These are phyloP conservation scores for Kalmusia sp. DNA, from an alignment of 2,329 filamentous ascomycete species.

Conservation along the genomic window DNA sequence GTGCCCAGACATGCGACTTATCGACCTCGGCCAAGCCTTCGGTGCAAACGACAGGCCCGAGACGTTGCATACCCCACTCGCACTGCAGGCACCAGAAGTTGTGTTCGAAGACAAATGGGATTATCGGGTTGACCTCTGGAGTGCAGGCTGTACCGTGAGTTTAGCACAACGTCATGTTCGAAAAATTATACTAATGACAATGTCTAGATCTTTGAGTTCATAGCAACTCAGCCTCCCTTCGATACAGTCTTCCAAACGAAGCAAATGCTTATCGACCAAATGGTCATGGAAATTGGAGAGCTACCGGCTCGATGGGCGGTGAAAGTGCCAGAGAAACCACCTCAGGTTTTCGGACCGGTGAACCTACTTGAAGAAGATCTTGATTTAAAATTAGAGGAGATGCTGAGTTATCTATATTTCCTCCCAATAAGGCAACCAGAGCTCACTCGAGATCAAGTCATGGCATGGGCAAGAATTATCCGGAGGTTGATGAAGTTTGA, in stretches of 20 bases:
- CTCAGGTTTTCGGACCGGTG: no score
- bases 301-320: not conserved
- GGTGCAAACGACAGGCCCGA: constrained; percentile 22
- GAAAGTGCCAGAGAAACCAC: not conserved
- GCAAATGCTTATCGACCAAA: not conserved
- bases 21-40: constrained; percentile 43
- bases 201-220: not conserved
- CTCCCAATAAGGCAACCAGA: not conserved
- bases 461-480: not conserved
- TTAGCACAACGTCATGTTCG: not conserved
- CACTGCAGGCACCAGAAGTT: constrained; percentile 47
- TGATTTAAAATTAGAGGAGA: no score
- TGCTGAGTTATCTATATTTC: no score
- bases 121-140: constrained; percentile 49
- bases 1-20: constrained; percentile 42
- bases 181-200: no score
- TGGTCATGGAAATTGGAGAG: not conserved
- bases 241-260: not conserved
- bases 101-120: constrained; percentile 46
- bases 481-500: not conserved
- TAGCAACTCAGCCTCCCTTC: not conserved
- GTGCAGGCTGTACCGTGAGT: constrained; percentile 46
- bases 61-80: constrained; percentile 40
- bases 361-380: no score
- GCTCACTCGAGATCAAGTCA: not conserved